Percentiles rank a stretch among this genome's conserved stretches.
These are phyloP conservation scores for Cladobotryum mycophilum DNA, from an alignment of 2,329 filamentous ascomycete genomes.

Conservation along the genomic window DNA sequence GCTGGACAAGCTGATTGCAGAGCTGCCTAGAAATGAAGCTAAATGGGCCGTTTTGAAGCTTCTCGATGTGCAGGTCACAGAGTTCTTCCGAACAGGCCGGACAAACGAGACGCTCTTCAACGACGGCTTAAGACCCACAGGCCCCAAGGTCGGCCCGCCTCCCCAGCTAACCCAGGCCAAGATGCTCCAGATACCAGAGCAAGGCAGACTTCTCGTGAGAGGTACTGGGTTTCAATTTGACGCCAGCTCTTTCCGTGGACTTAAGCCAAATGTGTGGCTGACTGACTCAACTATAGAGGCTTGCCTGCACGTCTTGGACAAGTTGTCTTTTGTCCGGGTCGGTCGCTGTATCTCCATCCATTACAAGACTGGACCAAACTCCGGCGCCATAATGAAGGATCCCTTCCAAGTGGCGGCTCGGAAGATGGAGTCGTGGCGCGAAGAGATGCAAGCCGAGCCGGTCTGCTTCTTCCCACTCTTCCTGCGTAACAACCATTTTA, in stretches of 20 bases:
- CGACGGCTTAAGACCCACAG: background rate
- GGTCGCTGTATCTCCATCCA: no score
- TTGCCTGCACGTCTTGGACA: no score
- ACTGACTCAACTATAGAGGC: no score
- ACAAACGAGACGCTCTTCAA: constrained; percentile 5
- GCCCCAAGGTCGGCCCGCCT: background rate
- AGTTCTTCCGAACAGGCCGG: constrained; percentile 2
- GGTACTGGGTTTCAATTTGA: no score
- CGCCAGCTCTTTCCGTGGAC: no score
- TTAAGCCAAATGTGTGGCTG: no score
- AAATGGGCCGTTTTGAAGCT: constrained; percentile 8
- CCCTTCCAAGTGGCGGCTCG: constrained; percentile 8
- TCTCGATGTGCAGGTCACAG: constrained; percentile 3
- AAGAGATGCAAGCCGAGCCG: background rate
- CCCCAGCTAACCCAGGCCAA: background rate
- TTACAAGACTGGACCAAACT: no score
- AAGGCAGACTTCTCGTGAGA: background rate
- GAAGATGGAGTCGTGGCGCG: constrained; percentile 7
- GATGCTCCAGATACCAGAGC: background rate
- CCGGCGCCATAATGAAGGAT: background rate
- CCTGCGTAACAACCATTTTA: constrained; percentile 7
- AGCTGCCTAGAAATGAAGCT: constrained; percentile 1
- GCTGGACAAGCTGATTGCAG: constrained; percentile 3
- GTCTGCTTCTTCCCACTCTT: constrained; percentile 9
- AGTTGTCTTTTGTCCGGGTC: no score